These are phyloP conservation scores for Venturia asperata DNA, from an alignment of 2,329 filamentous ascomycete species.

Conservation along the genomic window DNA sequence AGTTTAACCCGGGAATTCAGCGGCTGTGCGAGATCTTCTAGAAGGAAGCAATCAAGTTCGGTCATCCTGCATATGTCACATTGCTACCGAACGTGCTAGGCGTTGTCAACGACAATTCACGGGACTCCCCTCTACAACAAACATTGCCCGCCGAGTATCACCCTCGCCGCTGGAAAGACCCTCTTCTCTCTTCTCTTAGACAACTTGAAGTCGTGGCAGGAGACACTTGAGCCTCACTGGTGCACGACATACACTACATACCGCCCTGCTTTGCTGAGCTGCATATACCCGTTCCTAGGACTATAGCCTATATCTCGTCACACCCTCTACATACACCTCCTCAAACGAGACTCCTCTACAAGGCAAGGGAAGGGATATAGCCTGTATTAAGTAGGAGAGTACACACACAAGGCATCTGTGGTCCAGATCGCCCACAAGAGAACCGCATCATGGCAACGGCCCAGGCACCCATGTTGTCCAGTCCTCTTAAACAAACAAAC, in stretches of 20 bases:
- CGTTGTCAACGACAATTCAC: neutral
- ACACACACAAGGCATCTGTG: neutral
- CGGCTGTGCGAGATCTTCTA: neutral
- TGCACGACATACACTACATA: neutral
- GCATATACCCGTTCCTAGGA: neutral
- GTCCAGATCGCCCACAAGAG: neutral
- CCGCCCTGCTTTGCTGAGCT: neutral
- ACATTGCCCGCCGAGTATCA: neutral
- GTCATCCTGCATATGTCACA: neutral
- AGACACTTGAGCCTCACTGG: slow-evolving; percentile 4
- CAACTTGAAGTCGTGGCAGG: neutral
- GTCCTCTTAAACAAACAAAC: slow-evolving; percentile 86
- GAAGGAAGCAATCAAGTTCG: neutral
- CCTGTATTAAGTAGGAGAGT: neutral
- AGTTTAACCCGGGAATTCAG: neutral
- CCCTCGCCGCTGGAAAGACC: neutral
- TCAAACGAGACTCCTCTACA: neutral
- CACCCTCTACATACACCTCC: neutral
- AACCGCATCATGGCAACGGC: slow-evolving; percentile 50
- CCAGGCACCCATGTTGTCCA: slow-evolving; percentile 90
- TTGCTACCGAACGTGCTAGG: neutral
- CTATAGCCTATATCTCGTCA: neutral
- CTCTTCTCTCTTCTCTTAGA: neutral
- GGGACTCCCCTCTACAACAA: neutral
- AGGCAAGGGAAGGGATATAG: neutral